phyloP scores from a whole-genome alignment of 1,284 basidiomycete species.

The Leccinum subrobustum region DNA sequence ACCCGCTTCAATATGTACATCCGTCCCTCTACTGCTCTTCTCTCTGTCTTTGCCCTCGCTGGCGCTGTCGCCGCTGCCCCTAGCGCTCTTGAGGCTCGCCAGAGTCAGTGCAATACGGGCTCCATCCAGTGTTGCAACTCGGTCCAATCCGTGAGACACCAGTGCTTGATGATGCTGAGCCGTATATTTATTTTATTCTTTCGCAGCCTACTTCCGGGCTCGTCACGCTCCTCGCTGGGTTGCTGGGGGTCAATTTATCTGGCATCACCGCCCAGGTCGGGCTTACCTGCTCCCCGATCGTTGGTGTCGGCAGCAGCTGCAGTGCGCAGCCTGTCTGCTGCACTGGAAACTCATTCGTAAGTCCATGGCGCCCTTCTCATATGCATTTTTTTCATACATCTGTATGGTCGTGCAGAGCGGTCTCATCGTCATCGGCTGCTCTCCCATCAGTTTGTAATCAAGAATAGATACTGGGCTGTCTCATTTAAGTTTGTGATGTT shows the following conservation, averaged over 20 bases:
- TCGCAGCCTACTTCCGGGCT: conserved; percentile 1
- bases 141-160: conserved; percentile 1
- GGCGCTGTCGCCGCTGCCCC: conserved; percentile 12
- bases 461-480: background rate
- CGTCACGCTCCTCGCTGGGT: background rate
- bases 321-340: conserved; percentile 18
- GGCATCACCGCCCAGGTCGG: conserved; percentile 5
- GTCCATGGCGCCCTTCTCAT: background rate
- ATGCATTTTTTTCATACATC: background rate
- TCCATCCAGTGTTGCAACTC: conserved; percentile 16
- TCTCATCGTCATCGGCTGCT: conserved; percentile 10
- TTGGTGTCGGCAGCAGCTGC: conserved; percentile 6
- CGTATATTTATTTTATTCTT: background rate
- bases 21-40: conserved; percentile 6
- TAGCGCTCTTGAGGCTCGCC: too few species aligned
- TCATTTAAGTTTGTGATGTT: background rate
- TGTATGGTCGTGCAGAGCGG: background rate
- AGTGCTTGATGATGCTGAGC: background rate
- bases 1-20: conserved; percentile 12
- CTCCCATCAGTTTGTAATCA: conserved; percentile 10
- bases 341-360: conserved; percentile 13
- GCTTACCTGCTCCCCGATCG: conserved; percentile 13
- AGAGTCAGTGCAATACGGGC: conserved; percentile 15
- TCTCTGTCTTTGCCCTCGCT: conserved; percentile 9
- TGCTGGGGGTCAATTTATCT: background rate